phyloP scores from a whole-genome alignment of 2,329 filamentous ascomycete genomes.

The Botryosphaeria dothidea region DNA sequence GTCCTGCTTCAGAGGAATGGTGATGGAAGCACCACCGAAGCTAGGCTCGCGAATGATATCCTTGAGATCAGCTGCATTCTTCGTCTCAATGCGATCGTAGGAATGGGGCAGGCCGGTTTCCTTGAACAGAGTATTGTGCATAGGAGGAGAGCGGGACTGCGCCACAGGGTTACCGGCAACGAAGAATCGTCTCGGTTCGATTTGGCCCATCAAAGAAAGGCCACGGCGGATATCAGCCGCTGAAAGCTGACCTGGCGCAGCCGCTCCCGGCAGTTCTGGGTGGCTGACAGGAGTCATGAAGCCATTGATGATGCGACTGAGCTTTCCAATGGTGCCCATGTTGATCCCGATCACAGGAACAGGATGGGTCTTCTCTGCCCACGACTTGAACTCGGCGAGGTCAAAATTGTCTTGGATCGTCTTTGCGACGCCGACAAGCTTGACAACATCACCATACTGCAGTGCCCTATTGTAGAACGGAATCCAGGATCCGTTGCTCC shows the following conservation, averaged over 20 bases:
- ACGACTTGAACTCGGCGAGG: constrained; percentile 76
- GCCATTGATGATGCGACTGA: constrained; percentile 84
- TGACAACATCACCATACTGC: constrained; percentile 90
- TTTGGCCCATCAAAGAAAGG: constrained; percentile 75
- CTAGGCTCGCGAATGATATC: constrained; percentile 67
- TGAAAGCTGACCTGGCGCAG: constrained; percentile 90
- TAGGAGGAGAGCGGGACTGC: constrained; percentile 78
- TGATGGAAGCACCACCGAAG: constrained; percentile 94
- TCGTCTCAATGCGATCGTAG: constrained; percentile 78
- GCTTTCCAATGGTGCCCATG: constrained; percentile 85
- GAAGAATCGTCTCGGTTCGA: constrained; percentile 75
- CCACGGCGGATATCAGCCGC: constrained; percentile 83
- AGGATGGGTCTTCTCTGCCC: constrained; percentile 70
- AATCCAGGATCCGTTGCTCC: constrained; percentile 92
- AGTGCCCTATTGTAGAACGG: constrained; percentile 86
- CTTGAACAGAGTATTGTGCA: constrained; percentile 85
- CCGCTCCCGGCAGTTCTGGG: constrained; percentile 83
- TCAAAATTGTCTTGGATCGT: constrained; percentile 83
- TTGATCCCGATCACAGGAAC: constrained; percentile 93
- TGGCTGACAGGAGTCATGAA: constrained; percentile 97
- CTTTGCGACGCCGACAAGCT: constrained; percentile 81
- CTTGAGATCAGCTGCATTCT: constrained; percentile 58
- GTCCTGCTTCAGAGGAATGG: constrained; percentile 90
- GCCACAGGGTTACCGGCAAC: constrained; percentile 85
- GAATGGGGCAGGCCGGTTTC: constrained; percentile 77